These are phyloP conservation scores for Lentinula aciculospora DNA, from an alignment of 768 basidiomycete genomes.

Conservation along the genomic window DNA sequence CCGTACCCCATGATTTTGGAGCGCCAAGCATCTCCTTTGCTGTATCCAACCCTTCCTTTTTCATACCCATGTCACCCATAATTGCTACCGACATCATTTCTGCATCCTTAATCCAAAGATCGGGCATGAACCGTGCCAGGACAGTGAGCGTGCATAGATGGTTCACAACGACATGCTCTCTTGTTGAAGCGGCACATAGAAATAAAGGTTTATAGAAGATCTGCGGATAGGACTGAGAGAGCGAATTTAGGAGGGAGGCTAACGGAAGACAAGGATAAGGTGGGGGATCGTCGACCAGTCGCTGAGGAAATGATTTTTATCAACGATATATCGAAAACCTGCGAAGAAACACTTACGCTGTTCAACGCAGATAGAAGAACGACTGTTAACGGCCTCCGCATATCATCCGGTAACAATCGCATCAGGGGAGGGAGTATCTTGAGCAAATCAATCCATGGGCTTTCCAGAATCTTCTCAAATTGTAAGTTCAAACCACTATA, in stretches of 20 bases:
- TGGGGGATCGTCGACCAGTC: constrained; percentile 49
- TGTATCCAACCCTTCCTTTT: not conserved
- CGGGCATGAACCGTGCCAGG: constrained; percentile 47
- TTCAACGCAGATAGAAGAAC: constrained; percentile 40
- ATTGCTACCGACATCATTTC: constrained; percentile 74
- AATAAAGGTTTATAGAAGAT: constrained; percentile 72
- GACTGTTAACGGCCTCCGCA: constrained; percentile 33
- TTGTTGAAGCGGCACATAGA: constrained; percentile 58
- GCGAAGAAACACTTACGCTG: constrained; percentile 33
- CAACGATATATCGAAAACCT: not conserved
- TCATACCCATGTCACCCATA: constrained; percentile 39
- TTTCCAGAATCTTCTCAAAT: constrained; percentile 27
- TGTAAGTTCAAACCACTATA: not conserved
- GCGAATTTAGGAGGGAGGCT: constrained; percentile 41
- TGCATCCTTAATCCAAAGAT: constrained; percentile 62
- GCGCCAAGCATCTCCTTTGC: not conserved
- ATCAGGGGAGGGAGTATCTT: constrained; percentile 37
- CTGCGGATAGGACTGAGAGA: constrained; percentile 51
- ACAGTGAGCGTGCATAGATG: constrained; percentile 51
- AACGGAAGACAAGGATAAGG: constrained; percentile 36
- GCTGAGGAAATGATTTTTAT: constrained; percentile 27
- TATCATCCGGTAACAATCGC: constrained; percentile 39
- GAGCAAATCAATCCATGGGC: constrained; percentile 37
- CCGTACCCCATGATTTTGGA: constrained; percentile 34
- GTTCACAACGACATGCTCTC: constrained; percentile 52